These are phyloP conservation scores for Glonium stellatum DNA, from an alignment of 495 filamentous ascomycete genomes.

Conservation along the genomic window DNA sequence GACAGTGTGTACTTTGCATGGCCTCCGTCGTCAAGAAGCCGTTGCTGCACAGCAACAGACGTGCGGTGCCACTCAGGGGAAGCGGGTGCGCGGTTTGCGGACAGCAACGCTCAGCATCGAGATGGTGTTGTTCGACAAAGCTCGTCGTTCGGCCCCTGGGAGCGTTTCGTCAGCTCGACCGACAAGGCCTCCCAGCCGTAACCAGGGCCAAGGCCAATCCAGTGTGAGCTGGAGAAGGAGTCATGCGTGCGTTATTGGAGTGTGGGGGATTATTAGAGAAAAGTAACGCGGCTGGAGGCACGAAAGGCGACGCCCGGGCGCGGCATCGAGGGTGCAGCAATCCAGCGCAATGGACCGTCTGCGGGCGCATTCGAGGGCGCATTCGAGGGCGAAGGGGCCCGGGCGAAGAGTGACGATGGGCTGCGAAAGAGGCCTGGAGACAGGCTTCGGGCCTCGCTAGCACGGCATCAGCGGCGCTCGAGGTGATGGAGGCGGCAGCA, in stretches of 20 bases:
- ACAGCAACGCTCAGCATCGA: neutral
- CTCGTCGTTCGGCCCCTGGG: neutral
- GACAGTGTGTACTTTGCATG: neutral
- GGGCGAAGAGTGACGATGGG: neutral
- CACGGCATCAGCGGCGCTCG: neutral
- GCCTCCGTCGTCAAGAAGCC: neutral
- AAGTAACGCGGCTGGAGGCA: neutral
- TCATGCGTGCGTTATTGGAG: neutral
- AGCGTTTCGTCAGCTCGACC: neutral
- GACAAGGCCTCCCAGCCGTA: neutral
- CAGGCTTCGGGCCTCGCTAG: neutral
- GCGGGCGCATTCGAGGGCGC: no score
- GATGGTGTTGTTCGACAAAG: neutral
- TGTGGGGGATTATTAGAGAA: conserved; percentile 1
- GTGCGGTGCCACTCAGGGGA: neutral
- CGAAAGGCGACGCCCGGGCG: neutral
- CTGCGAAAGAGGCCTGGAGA: neutral
- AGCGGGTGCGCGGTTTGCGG: neutral
- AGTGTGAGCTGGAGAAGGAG: neutral
- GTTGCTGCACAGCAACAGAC: no score
- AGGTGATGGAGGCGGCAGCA: neutral
- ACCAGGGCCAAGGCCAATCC: conserved; percentile 1
- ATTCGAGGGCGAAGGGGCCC: neutral
- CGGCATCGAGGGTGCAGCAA: neutral
- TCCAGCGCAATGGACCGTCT: neutral